These are phyloP conservation scores for Aspergillus proliferans DNA, from an alignment of 2,329 filamentous ascomycete species.

Conservation along the genomic window DNA sequence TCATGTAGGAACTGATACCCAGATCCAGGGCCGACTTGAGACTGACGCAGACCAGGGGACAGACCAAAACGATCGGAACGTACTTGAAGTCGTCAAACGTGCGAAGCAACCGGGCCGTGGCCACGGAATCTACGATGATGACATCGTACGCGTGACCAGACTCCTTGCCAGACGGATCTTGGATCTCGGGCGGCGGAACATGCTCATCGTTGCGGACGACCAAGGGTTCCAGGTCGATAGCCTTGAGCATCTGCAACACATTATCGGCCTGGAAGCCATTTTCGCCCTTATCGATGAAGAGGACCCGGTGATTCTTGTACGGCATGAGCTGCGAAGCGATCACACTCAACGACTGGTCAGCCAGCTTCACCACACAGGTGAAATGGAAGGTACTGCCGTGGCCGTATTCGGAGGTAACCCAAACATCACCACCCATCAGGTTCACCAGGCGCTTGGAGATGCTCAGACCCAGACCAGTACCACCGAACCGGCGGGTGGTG, in stretches of 20 bases:
- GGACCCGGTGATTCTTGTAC: conserved; percentile 86
- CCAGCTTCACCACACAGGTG: conserved; percentile 83
- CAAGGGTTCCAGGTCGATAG: conserved; percentile 72
- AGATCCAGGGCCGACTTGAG: conserved; percentile 90
- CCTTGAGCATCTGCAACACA: conserved; percentile 69
- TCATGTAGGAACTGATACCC: conserved; percentile 99
- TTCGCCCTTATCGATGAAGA: conserved; percentile 89
- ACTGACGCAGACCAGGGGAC: conserved; percentile 81
- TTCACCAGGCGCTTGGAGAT: conserved; percentile 94
- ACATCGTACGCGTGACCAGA: conserved; percentile 72
- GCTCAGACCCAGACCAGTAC: conserved; percentile 85
- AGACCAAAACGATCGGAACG: conserved; percentile 87
- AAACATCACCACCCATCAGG: conserved; percentile 92
- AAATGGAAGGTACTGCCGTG: conserved; percentile 95
- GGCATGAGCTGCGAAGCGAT: conserved; percentile 73
- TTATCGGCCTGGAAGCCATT: conserved; percentile 61
- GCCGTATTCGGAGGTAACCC: conserved; percentile 89
- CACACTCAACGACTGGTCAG: conserved; percentile 67
- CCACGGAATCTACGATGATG: conserved; percentile 89
- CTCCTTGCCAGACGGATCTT: conserved; percentile 45
- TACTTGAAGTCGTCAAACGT: conserved; percentile 96
- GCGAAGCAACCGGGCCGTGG: conserved; percentile 77
- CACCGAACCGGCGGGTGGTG: conserved; percentile 91
- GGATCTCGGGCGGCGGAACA: conserved; percentile 51
- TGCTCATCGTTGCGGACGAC: conserved; percentile 73